phyloP scores from a whole-genome alignment of 2,329 filamentous ascomycete species.

The Penicillium sp. region DNA sequence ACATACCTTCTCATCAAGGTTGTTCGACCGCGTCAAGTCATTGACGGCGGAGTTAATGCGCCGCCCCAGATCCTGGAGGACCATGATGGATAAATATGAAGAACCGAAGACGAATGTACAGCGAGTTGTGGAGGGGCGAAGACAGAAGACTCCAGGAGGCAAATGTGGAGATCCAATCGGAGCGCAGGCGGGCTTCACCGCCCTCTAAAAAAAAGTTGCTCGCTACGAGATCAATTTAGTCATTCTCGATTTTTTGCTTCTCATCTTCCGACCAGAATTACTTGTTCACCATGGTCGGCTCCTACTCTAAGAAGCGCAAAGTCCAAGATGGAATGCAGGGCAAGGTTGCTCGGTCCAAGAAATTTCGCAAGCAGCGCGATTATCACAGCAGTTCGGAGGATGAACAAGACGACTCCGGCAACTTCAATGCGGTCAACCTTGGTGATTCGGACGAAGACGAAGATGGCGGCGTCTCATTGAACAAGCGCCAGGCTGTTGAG shows the following conservation, averaged over 20 bases:
- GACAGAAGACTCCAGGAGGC: slow-evolving; percentile 20
- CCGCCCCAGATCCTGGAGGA: slow-evolving; percentile 96
- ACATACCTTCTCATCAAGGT: slow-evolving; percentile 86
- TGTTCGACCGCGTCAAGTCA: slow-evolving; percentile 84
- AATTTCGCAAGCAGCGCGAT: slow-evolving; percentile 56
- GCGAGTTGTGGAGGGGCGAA: slow-evolving; percentile 19
- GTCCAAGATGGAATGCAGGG: slow-evolving; percentile 55
- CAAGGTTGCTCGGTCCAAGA: slow-evolving; percentile 48
- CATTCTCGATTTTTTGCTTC: slow-evolving; percentile 6
- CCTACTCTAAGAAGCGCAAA: slow-evolving; percentile 50
- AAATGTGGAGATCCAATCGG: slow-evolving; percentile 35
- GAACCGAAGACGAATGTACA: slow-evolving; percentile 8
- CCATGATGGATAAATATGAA: slow-evolving; percentile 56
- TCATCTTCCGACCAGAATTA: slow-evolving; percentile 12
- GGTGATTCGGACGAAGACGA: slow-evolving; percentile 43
- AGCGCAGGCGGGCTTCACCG: slow-evolving; percentile 24
- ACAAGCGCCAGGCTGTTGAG: slow-evolving; percentile 9
- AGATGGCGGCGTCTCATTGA: slow-evolving; percentile 17
- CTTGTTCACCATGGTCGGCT: slow-evolving; percentile 33
- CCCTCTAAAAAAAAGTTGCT: slow-evolving; percentile 30
- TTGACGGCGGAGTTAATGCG: slow-evolving; percentile 96
- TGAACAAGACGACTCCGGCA: slow-evolving; percentile 44
- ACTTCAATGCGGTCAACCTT: slow-evolving; percentile 49
- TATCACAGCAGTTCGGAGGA: slow-evolving; percentile 61
- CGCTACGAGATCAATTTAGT: slow-evolving; percentile 15